phyloP scores from a whole-genome alignment of 1,139 yeast genomes.

The Geotrichum phurueaensis region DNA sequence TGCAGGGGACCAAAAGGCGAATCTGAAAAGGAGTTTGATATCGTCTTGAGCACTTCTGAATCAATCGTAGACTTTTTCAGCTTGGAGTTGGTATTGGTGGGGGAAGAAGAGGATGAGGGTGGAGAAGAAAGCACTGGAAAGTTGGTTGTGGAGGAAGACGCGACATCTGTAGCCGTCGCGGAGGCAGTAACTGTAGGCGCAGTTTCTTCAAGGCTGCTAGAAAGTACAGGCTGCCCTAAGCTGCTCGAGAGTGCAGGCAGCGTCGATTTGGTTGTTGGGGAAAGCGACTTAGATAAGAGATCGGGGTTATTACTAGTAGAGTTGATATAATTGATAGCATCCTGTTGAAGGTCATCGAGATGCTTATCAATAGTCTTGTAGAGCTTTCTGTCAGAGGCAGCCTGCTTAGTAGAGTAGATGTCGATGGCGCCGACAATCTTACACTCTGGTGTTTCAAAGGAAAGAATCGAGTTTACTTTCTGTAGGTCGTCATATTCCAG shows the following conservation, averaged over 20 bases:
- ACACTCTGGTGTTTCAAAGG: slow-evolving; percentile 82
- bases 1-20: slow-evolving; percentile 95
- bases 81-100: slow-evolving; percentile 7
- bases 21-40: slow-evolving; percentile 24
- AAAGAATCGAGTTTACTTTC: slow-evolving; percentile 76
- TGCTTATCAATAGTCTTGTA: slow-evolving; percentile 84
- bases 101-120: slow-evolving; percentile 12
- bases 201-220: neutral
- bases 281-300: slow-evolving; percentile 21
- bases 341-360: slow-evolving; percentile 28
- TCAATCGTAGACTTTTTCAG: slow-evolving; percentile 8
- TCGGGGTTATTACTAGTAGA: slow-evolving; percentile 18
- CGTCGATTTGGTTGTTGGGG: slow-evolving; percentile 15
- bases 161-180: neutral
- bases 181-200: neutral
- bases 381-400: slow-evolving; percentile 80
- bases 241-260: slow-evolving; percentile 17
- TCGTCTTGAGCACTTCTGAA: neutral
- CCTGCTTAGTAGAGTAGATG: slow-evolving; percentile 87
- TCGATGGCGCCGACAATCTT: slow-evolving; percentile 92
- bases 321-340: slow-evolving; percentile 20
- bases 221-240: slow-evolving; percentile 16
- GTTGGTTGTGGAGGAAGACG: neutral
- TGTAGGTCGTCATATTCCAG: slow-evolving; percentile 90
- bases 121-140: slow-evolving; percentile 12